These are phyloP conservation scores for Lyophyllum atratum DNA, from an alignment of 768 basidiomycete species.

Conservation along the genomic window DNA sequence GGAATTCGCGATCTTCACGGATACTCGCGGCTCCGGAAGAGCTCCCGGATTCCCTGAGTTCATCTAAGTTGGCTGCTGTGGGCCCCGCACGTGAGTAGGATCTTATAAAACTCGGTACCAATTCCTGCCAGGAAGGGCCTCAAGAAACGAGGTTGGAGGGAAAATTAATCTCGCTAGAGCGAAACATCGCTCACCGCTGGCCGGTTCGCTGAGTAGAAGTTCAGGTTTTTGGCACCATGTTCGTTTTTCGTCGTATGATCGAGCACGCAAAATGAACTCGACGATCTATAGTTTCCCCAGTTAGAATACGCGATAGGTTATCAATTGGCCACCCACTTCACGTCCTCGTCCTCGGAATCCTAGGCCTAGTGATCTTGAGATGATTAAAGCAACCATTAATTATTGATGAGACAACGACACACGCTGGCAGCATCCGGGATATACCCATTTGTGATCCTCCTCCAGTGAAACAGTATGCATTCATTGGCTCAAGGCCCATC, in stretches of 20 bases:
- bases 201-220: too few relatives aligned
- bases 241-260: not conserved
- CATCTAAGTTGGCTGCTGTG: not conserved
- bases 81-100: not conserved
- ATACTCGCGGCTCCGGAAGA: not conserved
- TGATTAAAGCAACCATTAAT: not conserved
- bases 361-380: not conserved
- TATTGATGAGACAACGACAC: not conserved
- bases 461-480: not conserved
- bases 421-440: not conserved
- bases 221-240: too few relatives aligned
- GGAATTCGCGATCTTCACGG: not conserved
- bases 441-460: not conserved
- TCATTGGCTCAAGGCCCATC: not conserved
- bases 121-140: not conserved
- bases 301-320: not conserved
- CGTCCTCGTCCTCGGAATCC: not conserved
- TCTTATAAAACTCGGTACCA: not conserved
- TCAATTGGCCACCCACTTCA: not conserved
- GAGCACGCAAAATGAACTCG: not conserved
- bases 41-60: not conserved
- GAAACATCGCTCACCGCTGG: too few relatives aligned
- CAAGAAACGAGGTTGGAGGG: too few relatives aligned
- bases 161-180: too few relatives aligned
- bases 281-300: not conserved